Percentiles rank a stretch among this genome's conserved stretches.
Conservation (phyloP, 83 land plant genomes). For the Picea abies region DNA sequence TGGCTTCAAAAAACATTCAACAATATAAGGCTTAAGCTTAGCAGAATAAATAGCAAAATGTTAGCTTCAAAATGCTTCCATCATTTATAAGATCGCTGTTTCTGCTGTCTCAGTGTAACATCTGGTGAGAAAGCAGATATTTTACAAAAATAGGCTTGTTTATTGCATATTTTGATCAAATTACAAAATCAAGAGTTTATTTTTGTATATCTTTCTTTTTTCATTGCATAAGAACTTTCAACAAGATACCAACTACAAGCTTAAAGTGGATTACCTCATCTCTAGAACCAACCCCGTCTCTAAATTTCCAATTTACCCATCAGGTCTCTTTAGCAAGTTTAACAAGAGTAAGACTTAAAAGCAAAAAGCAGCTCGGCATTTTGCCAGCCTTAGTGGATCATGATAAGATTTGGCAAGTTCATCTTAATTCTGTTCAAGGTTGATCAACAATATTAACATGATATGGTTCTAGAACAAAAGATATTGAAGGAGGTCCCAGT, state of each 20-base stretch:
- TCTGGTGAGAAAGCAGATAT: neutral
- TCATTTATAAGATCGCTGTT: neutral
- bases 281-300: neutral
- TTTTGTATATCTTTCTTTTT: neutral
- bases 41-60: neutral
- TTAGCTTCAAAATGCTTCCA: neutral
- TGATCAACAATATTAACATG: neutral
- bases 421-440: neutral
- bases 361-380: neutral
- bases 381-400: neutral
- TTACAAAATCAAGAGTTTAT: neutral
- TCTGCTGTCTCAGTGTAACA: neutral
- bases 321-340: neutral
- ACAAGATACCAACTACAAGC: neutral
- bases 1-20: constrained; percentile 62
- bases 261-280: neutral
- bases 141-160: neutral
- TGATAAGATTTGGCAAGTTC: neutral
- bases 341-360: neutral
- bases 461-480: neutral
- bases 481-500: neutral
- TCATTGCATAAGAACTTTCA: neutral
- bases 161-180: neutral
- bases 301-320: too few relatives aligned
- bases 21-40: neutral